Percentiles rank a stretch among this genome's conserved stretches.
Conservation (phyloP, 2,329 filamentous ascomycete genomes). For the Nannizziopsis barbatae region DNA sequence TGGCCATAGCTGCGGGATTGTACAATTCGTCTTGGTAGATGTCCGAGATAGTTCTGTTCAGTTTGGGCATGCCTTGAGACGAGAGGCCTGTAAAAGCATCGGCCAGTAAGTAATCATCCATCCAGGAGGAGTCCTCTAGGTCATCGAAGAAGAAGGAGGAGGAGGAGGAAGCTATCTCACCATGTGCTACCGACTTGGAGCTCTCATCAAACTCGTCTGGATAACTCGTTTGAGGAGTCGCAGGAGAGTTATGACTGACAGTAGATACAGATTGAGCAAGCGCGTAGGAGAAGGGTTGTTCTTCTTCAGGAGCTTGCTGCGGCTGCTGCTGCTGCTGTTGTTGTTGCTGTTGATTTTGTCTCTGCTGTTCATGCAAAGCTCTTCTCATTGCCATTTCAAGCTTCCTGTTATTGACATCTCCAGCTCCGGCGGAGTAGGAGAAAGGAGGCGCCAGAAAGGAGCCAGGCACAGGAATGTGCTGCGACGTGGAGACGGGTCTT, state of each 20-base stretch:
- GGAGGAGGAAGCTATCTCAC: conserved; percentile 42
- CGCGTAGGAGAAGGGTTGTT: conserved; percentile 42
- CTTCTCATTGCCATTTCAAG: conserved; percentile 52
- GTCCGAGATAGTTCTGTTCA: conserved; percentile 78
- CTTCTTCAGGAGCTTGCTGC: conserved; percentile 34
- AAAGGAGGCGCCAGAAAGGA: conserved; percentile 39
- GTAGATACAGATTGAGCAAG: conserved; percentile 48
- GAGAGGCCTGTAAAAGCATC: conserved; percentile 45
- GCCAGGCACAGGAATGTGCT: conserved; percentile 44
- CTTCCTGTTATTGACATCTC: conserved; percentile 35
- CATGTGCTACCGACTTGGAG: conserved; percentile 42
- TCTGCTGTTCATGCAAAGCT: conserved; percentile 42
- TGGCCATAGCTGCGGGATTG: conserved; percentile 38
- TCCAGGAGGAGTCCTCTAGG: conserved; percentile 38
- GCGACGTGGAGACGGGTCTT: conserved; percentile 46
- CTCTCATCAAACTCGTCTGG: conserved; percentile 43
- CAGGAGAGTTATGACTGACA: conserved; percentile 49
- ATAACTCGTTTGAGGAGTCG: conserved; percentile 48
- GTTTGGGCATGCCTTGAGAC: conserved; percentile 52
- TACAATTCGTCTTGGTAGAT: conserved; percentile 76
- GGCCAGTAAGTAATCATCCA: conserved; percentile 58
- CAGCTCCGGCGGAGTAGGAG: conserved; percentile 34
- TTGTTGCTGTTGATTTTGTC: conserved; percentile 17
- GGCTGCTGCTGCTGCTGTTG: conserved; percentile 29
- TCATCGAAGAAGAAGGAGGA: no score